phyloP scores from a whole-genome alignment of 441 rosid genomes.

The Arabidopsis hybrid region DNA sequence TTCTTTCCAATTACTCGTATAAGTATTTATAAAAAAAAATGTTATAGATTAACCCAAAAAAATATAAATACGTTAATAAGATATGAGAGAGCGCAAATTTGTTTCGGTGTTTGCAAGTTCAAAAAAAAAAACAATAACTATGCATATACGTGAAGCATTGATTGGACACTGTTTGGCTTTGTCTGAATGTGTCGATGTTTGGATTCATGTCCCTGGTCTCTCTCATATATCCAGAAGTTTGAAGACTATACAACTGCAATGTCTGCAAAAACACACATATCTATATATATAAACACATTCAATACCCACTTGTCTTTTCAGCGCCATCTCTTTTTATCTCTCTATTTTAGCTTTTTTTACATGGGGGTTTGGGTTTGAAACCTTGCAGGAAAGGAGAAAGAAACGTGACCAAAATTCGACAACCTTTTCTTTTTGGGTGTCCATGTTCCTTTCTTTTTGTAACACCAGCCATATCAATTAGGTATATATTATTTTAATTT shows the following conservation, averaged over 20 bases:
- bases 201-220: constrained; percentile 1
- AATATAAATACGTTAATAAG: neutral
- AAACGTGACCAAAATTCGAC: neutral
- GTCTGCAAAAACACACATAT: constrained; percentile 7
- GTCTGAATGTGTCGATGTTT: neutral
- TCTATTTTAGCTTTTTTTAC: neutral
- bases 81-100: neutral
- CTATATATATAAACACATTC: neutral
- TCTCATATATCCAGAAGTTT: constrained; percentile 9
- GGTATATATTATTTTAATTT: neutral
- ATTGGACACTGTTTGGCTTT: neutral
- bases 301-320: constrained; percentile 14
- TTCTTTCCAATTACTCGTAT: neutral
- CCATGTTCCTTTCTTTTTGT: neutral
- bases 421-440: neutral
- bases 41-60: neutral
- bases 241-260: neutral
- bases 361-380: constrained; percentile 2
- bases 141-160: neutral
- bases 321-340: neutral
- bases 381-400: neutral
- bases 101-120: neutral
- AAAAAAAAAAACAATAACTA: neutral
- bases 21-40: neutral
- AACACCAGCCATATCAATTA: neutral